phyloP scores from a whole-genome alignment of 2,329 filamentous ascomycete species.

The Pleoardoris graminearum region DNA sequence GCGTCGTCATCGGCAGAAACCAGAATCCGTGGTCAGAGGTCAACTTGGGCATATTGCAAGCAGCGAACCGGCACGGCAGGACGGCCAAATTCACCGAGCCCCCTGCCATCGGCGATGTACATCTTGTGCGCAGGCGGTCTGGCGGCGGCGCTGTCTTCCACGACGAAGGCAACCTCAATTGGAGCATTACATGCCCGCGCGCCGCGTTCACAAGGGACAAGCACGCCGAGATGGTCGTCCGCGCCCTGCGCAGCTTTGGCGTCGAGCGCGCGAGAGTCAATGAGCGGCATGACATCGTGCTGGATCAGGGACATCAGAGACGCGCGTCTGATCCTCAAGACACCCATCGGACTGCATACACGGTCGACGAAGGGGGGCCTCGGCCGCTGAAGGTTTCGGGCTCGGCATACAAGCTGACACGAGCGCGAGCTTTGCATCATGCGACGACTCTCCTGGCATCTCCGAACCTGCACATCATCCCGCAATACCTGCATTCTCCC shows the following conservation, averaged over 20 bases:
- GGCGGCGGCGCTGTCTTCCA: constrained; percentile 96
- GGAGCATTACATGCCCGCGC: constrained; percentile 84
- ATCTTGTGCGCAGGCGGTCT: constrained; percentile 79
- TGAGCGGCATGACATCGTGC: constrained; percentile 88
- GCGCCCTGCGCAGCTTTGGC: constrained; percentile 69
- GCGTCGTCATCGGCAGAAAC: constrained; percentile 90
- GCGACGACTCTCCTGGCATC: constrained; percentile 85
- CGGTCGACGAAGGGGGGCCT: constrained; percentile 33
- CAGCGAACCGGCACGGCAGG: constrained; percentile 35
- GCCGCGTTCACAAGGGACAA: constrained; percentile 77
- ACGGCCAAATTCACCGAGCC: constrained; percentile 38
- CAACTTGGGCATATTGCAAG: constrained; percentile 66
- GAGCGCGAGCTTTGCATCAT: constrained; percentile 82
- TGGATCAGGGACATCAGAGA: constrained; percentile 56
- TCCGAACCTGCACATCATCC: constrained; percentile 71
- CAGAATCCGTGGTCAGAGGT: constrained; percentile 97
- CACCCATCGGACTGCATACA: constrained; percentile 52
- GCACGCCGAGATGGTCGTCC: constrained; percentile 90
- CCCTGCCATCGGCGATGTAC: constrained; percentile 49
- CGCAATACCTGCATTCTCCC: constrained; percentile 74
- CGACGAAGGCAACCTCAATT: constrained; percentile 91
- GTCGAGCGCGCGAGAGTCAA: constrained; percentile 73
- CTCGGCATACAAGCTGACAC: constrained; percentile 91
- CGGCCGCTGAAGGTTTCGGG: constrained; percentile 77
- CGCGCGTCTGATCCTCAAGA: constrained; percentile 39